These are phyloP conservation scores for Rhodotorula sp. DNA, from an alignment of 1,284 basidiomycete genomes.

Conservation along the genomic window DNA sequence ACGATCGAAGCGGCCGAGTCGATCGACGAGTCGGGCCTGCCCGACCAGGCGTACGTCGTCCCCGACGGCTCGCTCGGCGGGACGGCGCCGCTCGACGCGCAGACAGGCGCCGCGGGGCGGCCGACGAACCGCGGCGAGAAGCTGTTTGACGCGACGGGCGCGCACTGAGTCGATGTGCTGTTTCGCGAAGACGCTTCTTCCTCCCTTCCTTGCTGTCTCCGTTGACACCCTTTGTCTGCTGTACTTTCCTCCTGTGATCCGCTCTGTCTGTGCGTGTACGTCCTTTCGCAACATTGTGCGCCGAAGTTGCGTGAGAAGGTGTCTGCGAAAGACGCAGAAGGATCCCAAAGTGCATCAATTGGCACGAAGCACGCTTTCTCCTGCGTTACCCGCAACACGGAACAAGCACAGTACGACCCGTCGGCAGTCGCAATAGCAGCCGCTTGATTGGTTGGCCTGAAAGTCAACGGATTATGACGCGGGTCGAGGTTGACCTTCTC, in stretches of 20 bases:
- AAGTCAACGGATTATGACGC: too few species aligned
- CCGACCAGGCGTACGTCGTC: constrained; percentile 37
- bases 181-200: neutral
- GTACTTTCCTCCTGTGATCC: neutral
- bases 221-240: neutral
- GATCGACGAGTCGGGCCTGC: constrained; percentile 39
- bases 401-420: too few species aligned
- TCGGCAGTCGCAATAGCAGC: too few species aligned
- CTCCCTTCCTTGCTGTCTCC: neutral
- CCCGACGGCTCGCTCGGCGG: constrained; percentile 30
- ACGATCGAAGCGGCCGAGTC: constrained; percentile 68
- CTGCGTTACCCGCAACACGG: too few species aligned
- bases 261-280: neutral
- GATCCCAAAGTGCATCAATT: too few species aligned
- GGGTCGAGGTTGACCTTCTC: too few species aligned
- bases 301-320: neutral
- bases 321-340: too few species aligned
- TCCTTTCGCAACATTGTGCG: neutral
- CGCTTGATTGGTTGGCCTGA: too few species aligned
- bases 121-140: constrained; percentile 8
- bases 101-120: neutral
- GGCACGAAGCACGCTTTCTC: too few species aligned
- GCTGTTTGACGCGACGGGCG: constrained; percentile 26
- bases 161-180: neutral
- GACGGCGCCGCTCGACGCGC: constrained; percentile 6